A percentile compares a stretch with the other conserved stretches of the same genome.
Evolutionary conservation across 116 monocot species (phyloP).

Genomic region (Thalassia testudinum): DNA sequence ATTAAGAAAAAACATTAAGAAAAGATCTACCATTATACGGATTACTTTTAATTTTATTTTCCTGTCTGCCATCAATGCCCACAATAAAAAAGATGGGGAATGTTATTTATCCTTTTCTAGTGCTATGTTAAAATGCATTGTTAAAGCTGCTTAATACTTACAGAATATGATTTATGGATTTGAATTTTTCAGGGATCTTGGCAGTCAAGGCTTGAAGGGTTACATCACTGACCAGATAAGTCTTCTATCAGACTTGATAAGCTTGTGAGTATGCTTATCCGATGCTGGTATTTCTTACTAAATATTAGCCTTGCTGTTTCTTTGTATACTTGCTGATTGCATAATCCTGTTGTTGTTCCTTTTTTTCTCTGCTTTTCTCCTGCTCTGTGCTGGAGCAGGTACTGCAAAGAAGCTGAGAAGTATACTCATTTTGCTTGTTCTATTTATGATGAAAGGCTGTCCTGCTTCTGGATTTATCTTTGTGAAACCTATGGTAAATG

Average conservation of each 20-base stretch:
- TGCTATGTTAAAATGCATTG: background rate
- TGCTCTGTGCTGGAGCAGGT: too few relatives aligned
- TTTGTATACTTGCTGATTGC: background rate
- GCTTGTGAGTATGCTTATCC: background rate
- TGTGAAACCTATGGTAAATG: too few relatives aligned
- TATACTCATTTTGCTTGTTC: too few relatives aligned
- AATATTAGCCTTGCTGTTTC: background rate
- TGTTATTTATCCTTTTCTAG: background rate
- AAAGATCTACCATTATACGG: background rate
- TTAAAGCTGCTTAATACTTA: background rate
- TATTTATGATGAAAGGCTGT: too few relatives aligned
- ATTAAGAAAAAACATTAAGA: too few relatives aligned
- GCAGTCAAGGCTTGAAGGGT: conserved; percentile 9
- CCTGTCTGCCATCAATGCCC: too few relatives aligned
- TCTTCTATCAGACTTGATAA: conserved; percentile 4
- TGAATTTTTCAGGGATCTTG: conserved; percentile 1
- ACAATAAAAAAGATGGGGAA: background rate
- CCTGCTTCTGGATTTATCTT: too few relatives aligned
- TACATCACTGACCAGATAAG: conserved; percentile 7
- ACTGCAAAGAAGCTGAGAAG: too few relatives aligned
- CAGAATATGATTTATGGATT: background rate
- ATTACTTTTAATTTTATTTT: background rate
- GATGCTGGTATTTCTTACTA: background rate
- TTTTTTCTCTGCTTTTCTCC: background rate
- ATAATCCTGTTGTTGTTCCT: background rate